Base-by-base conservation (phyloP, 176 grass and related monocot genomes). In the Themeda triandra region DNA sequence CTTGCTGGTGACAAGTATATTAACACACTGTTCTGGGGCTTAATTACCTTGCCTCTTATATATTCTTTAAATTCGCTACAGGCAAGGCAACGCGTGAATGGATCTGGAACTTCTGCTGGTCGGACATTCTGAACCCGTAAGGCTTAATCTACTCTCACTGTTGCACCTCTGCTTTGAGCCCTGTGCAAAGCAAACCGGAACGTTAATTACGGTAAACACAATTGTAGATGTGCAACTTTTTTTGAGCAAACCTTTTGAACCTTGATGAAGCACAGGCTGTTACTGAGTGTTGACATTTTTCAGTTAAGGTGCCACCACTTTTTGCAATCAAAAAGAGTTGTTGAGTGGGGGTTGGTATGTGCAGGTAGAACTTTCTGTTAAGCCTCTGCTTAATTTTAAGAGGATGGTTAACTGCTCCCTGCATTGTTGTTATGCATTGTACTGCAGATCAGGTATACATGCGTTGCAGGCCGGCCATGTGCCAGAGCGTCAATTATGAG, bases 351-450 rank as follows among this genome's bases (percentile, higher is more conserved):
- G 25, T 78, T 42, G 74, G 45, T 77, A 30, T 32, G 37, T 44
- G 21, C 42, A 35, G 66, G 53, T 44, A 71, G 19, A 21, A 27
- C 39, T 9, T 79, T 46, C 15, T 69, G 12, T 79, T 27, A 63
- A 63, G 30, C 59, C 5, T 10, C 33, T 69, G 1, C 28, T 73
- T 69, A 10, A 5, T 37, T 65, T 65, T 40, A 40, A 25, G 58
- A 14, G 28, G 15, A 79, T 62, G 11, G 44, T 36, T 86, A 86
- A 73, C 56, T 80, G 68, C 54, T 80, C 66, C 84, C 13, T 31
- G n/a, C 63, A 36, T 62, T 63, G 21, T 6, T 79, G 66, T 46
- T 24, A 18, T 35, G 13, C 9, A 36, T 27, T 32, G 28, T 32
- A 48, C 14, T 49, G 28, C 9, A 39, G 67, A 29, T 31, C 40